A percentile compares a stretch with the other conserved stretches of the same genome.
These are phyloP conservation scores for Cystobasidiaceae sp. DNA, from an alignment of 1,284 basidiomycete genomes.

Conservation along the genomic window DNA sequence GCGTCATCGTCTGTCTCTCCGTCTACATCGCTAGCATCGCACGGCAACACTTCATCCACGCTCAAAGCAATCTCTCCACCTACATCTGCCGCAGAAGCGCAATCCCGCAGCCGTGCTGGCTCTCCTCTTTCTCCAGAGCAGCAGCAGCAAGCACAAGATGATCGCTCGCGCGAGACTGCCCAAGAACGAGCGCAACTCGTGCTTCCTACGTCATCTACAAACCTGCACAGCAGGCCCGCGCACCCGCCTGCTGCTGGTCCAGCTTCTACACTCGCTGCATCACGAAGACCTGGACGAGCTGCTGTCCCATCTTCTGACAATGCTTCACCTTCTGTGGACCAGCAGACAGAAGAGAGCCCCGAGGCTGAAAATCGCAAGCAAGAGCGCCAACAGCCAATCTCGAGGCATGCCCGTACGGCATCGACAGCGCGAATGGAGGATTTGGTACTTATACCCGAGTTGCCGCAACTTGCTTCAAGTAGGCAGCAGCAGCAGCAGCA, in stretches of 20 bases:
- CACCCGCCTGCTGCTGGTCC: not conserved
- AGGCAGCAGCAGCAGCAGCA: not conserved
- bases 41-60: no score
- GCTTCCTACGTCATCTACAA: not conserved
- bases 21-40: no score
- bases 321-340: not conserved
- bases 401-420: not conserved
- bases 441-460: conserved; percentile 2
- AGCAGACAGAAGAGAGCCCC: not conserved
- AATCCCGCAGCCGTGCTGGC: no score
- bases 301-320: no score
- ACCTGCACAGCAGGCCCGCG: no score
- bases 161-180: not conserved
- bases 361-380: not conserved
- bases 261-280: not conserved
- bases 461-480: no score
- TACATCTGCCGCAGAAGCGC: no score
- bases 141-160: not conserved
- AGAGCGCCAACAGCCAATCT: no score
- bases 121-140: no score
- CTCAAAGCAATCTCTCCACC: no score
- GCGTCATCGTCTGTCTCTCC: no score
- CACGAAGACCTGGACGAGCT: no score
- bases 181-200: conserved; percentile 29
- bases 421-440: conserved; percentile 1